Conservation (phyloP, 2,329 filamentous ascomycete species). For the Cercospora sojina region DNA sequence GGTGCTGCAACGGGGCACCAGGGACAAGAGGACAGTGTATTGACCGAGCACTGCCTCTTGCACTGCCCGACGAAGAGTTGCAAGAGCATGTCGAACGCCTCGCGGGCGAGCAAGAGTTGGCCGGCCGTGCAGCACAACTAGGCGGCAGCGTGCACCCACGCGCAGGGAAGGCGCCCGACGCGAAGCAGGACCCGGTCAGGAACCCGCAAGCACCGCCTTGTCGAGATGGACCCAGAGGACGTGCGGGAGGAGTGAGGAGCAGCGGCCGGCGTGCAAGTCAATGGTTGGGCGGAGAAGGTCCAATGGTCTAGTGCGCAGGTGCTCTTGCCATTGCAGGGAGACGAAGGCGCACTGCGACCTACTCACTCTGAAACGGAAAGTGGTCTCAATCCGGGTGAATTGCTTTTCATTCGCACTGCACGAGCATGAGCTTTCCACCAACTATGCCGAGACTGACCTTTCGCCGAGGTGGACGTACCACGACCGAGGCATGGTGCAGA, state of each 20-base stretch:
- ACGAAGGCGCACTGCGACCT: neutral
- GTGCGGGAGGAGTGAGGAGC: neutral
- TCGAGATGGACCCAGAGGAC: neutral
- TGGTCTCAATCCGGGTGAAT: neutral
- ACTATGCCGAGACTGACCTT: neutral
- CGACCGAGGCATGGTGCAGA: neutral
- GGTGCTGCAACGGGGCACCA: conserved; percentile 18
- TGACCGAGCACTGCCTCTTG: conserved; percentile 23
- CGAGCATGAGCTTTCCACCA: neutral
- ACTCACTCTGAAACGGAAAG: neutral
- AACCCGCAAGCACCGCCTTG: neutral
- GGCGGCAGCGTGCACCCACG: conserved; percentile 1
- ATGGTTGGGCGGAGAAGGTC: neutral
- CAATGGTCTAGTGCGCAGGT: neutral
- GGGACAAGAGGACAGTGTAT: conserved; percentile 1
- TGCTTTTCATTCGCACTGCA: neutral
- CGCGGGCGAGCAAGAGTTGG: conserved; percentile 8
- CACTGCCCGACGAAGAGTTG: conserved; percentile 14
- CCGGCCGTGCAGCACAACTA: conserved; percentile 2
- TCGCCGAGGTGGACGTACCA: neutral
- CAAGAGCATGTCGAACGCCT: conserved; percentile 15
- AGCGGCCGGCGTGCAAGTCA: neutral
- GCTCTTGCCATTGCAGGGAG: neutral
- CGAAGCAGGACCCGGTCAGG: neutral
- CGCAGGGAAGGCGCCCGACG: neutral